Evolutionary conservation across 2,329 filamentous ascomycete species (phyloP), one percentile per base, ranked within the genome.

Genomic region (Colletotrichum nymphaeae): DNA sequence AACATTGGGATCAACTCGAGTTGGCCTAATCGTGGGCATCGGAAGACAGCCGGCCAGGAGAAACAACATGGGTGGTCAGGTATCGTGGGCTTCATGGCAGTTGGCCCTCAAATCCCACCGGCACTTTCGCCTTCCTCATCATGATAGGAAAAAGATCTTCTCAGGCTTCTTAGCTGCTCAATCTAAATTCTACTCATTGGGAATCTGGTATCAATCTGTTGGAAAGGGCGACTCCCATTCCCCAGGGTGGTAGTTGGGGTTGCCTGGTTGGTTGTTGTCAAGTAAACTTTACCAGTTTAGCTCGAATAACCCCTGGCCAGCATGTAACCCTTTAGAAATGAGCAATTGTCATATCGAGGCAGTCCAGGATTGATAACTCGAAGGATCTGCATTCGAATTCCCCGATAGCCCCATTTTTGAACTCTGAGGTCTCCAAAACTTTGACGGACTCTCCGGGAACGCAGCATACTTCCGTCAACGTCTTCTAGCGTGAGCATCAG

Each of bases 301-400:
- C 24, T 30, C 7, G 19, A 30, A 55, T 30, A 9, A 37, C 35
- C 49, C 65, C 28, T 62, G 59, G 26, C 9, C 19, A 5, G 16
- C 57, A 42, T 52, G 62, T 28, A 28, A 42, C 30, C n/a, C 30
- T 37, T 16, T 8, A 16, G 5, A 63, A 53, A 24, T 63, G 60
- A 63, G 42, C 32, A 52, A 46, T 52, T 35, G 28, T 32, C 59
- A 24, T 16, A 19, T 11, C n/a, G 6, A 19, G n/a, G 26, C 42
- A 12, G n/a, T 19, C 28, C 8, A 16, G 19, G 8, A 28, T 52
- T 22, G 7, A 32, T 30, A 52, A 35, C 42, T 24, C 11, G 37
- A 24, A 19, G 5, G 67, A 73, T 73, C 70, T 70, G 46, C 59
- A 65, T 53, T 26, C 22, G 56, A 62, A 70, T 60, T 73, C 66